Base-by-base conservation (phyloP, 2,329 filamentous ascomycete genomes). In the Blastomyces silverae region DNA sequence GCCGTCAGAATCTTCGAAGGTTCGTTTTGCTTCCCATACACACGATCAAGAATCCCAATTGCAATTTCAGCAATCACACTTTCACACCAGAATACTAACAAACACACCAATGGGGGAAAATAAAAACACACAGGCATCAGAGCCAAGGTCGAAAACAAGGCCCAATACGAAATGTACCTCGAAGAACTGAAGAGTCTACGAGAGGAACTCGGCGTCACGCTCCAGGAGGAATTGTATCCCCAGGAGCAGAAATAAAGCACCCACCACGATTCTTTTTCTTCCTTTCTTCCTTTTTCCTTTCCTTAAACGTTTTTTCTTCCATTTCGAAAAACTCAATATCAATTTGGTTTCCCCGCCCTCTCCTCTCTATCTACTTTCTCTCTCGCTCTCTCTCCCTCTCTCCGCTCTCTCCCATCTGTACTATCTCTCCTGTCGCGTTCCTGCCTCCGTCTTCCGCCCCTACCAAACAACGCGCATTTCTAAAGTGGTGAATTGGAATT, bases 1-100 rank as follows among this genome's bases (percentile, higher is more conserved):
- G 94, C 94, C 73, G 94, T 99, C 76, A 91, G 94, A 77, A 89
- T 99, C 80, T 99, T 99, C 79, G 94, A 99, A 87, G 94, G 92
- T 96, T 86, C 75, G 86, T 75, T 66, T 66, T 63, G 52, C 10
- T 63, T 56, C 10, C 31, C 59, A 46, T 20, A 58, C 28, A 50
- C 28, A 42, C 50, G 8, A 50, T 22, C 31, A 44, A 15, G 15
- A 3, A 44, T 44, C 1, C 37, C 53, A 46, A 46, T 66, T 59
- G 63, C 53, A 52, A 46, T 39, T 15, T 31, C 11, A 20, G 1
- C 37, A 17, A 15, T 62, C 22, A 44, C 59, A 50, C n/a, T 44
- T 17, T 44, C 17, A 44, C 17, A 17, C 11, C 42, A 15, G 34
- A 10, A 37, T 37, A 11, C 17, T 20, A 13, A 44, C 42, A 44